Evolutionary conservation across 495 filamentous ascomycete genomes (phyloP).

Genomic region (Letharia columbiana): DNA sequence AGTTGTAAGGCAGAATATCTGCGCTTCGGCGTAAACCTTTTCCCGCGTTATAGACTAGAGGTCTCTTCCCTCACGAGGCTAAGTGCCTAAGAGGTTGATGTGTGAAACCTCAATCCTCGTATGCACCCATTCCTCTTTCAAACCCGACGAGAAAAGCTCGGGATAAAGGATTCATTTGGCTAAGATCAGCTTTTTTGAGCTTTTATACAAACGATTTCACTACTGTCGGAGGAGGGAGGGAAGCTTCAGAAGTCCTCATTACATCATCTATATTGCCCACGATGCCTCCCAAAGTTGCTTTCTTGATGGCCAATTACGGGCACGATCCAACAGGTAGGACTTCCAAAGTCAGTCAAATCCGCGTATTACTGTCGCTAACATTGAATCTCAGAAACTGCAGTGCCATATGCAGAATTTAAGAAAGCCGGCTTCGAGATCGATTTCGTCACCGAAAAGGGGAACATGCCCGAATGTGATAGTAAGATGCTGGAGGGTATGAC

Average conservation of each 20-base stretch:
- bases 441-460: slow-evolving; percentile 45
- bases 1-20: no score
- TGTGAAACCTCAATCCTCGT: background rate
- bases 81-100: background rate
- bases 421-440: slow-evolving; percentile 41
- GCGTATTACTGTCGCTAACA: background rate
- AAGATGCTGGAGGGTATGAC: slow-evolving; percentile 46
- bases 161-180: background rate
- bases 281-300: slow-evolving; percentile 16
- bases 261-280: slow-evolving; percentile 1
- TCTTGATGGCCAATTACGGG: slow-evolving; percentile 49
- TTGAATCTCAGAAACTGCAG: slow-evolving; percentile 37
- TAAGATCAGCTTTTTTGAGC: background rate
- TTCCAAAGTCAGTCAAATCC: background rate
- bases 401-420: slow-evolving; percentile 45
- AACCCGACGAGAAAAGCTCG: background rate
- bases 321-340: slow-evolving; percentile 46
- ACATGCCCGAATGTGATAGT: slow-evolving; percentile 41
- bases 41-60: no score
- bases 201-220: background rate
- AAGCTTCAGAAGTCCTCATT: background rate
- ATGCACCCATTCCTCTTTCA: background rate
- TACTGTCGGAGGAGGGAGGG: background rate
- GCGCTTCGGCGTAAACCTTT: no score
- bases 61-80: background rate